Percentiles rank a stretch among this genome's conserved stretches.
Evolutionary conservation across 164 flowering plant species (phyloP).

Genomic region (Chimonanthus praecox): DNA sequence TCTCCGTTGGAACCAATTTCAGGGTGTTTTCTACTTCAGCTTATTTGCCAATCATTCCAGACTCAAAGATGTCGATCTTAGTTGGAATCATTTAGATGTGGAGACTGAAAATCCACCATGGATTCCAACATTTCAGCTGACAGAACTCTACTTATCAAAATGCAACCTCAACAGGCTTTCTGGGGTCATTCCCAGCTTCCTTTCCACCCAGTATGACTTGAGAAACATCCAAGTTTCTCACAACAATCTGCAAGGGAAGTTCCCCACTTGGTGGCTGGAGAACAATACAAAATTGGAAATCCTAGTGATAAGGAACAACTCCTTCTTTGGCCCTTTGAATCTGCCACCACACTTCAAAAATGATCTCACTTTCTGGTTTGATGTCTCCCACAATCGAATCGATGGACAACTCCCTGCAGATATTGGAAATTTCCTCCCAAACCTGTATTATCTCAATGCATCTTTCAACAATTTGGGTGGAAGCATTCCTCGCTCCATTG

Average conservation of each 20-base stretch:
- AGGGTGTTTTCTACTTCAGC: constrained; percentile 4
- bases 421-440: not conserved
- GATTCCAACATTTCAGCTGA: constrained; percentile 10
- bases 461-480: not conserved
- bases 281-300: constrained; percentile 2
- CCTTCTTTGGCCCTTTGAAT: not conserved
- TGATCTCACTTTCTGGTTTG: not conserved
- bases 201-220: constrained; percentile 3
- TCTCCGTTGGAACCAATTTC: constrained; percentile 1
- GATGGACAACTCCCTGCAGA: not conserved
- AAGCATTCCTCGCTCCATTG: not conserved
- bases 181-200: not conserved
- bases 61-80: not conserved
- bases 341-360: not conserved
- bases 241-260: constrained; percentile 3
- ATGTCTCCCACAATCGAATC: constrained; percentile 1
- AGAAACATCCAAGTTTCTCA: constrained; percentile 5
- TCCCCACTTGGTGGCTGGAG: constrained; percentile 7
- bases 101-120: constrained; percentile 1
- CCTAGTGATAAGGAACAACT: constrained; percentile 1
- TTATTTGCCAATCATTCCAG: constrained; percentile 8
- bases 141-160: not conserved
- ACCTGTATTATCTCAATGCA: not conserved
- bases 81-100: not conserved
- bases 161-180: not conserved